phyloP scores from a whole-genome alignment of 768 basidiomycete genomes.

The Saitozyma sp. region DNA sequence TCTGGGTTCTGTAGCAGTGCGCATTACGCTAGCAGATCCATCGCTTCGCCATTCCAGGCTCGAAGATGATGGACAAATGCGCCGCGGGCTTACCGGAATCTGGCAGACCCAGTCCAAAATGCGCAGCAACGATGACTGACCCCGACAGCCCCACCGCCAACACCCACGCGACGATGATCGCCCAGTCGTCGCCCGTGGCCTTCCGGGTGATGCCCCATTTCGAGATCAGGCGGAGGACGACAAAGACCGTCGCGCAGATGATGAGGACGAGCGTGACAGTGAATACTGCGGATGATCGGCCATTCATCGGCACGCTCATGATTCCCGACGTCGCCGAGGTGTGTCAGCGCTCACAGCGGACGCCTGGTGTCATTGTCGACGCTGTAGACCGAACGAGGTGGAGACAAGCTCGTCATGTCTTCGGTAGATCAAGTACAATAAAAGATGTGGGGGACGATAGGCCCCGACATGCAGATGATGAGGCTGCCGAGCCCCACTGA shows the following conservation, averaged over 20 bases:
- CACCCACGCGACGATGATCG: slow-evolving; percentile 45
- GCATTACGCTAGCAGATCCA: too few relatives aligned
- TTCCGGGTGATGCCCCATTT: slow-evolving; percentile 36
- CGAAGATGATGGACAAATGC: not conserved
- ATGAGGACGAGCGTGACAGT: slow-evolving; percentile 38
- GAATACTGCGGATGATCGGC: slow-evolving; percentile 37
- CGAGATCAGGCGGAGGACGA: slow-evolving; percentile 33
- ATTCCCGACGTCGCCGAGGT: too few relatives aligned
- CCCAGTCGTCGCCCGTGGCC: slow-evolving; percentile 34
- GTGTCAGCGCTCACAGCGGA: too few relatives aligned
- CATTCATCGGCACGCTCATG: slow-evolving; percentile 3
- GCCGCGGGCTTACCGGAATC: slow-evolving; percentile 24
- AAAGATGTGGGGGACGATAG: too few relatives aligned
- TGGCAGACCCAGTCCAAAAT: slow-evolving; percentile 31
- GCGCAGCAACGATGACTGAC: slow-evolving; percentile 30
- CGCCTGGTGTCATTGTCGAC: too few relatives aligned
- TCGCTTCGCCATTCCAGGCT: too few relatives aligned
- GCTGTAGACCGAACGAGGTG: too few relatives aligned
- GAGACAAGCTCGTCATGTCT: too few relatives aligned
- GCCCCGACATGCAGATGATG: too few relatives aligned
- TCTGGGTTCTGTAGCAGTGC: too few relatives aligned
- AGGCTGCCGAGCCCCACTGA: too few relatives aligned
- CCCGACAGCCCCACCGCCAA: slow-evolving; percentile 30
- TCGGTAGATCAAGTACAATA: too few relatives aligned
- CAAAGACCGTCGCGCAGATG: slow-evolving; percentile 39